Percentiles rank a stretch among this genome's conserved stretches.
These are phyloP conservation scores for Marasmius fiardii DNA, from an alignment of 1,284 basidiomycete species.

Conservation along the genomic window DNA sequence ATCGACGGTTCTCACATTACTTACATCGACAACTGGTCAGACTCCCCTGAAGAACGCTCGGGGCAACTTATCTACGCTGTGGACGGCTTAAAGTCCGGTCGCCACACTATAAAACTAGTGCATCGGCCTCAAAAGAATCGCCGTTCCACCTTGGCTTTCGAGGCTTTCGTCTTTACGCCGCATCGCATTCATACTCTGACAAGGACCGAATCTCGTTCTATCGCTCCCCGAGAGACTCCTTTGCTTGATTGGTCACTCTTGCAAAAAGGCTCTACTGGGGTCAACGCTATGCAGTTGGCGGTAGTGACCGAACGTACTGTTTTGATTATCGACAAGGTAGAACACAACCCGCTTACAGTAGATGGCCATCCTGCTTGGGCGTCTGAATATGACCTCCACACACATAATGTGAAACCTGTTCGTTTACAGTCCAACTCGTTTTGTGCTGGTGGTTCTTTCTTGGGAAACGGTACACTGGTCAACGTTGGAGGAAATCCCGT, in stretches of 20 bases:
- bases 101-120: constrained; percentile 63
- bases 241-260: constrained; percentile 40
- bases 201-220: neutral
- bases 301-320: constrained; percentile 71
- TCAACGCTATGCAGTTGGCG: constrained; percentile 77
- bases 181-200: constrained; percentile 3
- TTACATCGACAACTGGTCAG: constrained; percentile 45
- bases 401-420: constrained; percentile 61
- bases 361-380: constrained; percentile 79
- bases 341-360: constrained; percentile 75
- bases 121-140: constrained; percentile 40
- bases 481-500: constrained; percentile 79
- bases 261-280: constrained; percentile 70
- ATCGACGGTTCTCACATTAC: constrained; percentile 51
- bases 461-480: constrained; percentile 71
- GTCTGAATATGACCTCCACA: constrained; percentile 66
- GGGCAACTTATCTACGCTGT: constrained; percentile 68
- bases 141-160: constrained; percentile 46
- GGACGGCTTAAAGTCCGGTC: constrained; percentile 46
- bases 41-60: constrained; percentile 11
- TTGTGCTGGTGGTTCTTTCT: constrained; percentile 79
- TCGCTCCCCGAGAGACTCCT: constrained; percentile 7
- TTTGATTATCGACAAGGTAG: constrained; percentile 79
- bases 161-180: constrained; percentile 63
- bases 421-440: constrained; percentile 80